phyloP scores from a whole-genome alignment of 2,329 filamentous ascomycete species.

The Aureobasidium sp. region DNA sequence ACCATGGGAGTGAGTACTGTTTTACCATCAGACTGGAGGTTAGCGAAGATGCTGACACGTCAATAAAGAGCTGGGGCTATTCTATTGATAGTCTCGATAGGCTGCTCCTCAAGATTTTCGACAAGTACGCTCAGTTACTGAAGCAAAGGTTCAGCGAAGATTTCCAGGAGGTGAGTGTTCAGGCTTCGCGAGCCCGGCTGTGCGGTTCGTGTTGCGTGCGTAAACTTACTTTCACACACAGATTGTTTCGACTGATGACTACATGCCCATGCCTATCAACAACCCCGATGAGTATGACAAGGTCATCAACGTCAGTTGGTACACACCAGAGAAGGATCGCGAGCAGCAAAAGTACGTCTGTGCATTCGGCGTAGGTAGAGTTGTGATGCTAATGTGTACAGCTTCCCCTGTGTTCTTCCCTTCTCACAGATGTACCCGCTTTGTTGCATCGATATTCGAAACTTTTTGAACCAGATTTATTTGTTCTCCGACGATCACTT shows the following conservation, averaged over 20 bases:
- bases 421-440: conserved; percentile 99
- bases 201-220: not conserved
- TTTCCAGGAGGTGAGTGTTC: conserved; percentile 66
- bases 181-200: not conserved
- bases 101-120: conserved; percentile 80
- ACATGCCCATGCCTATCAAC: conserved; percentile 98
- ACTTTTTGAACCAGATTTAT: conserved; percentile 97
- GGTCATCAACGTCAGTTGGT: conserved; percentile 94
- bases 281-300: conserved; percentile 88
- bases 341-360: conserved; percentile 62
- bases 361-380: not conserved
- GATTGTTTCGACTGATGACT: conserved; percentile 85
- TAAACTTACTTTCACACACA: conserved; percentile 17
- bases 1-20: conserved; percentile 73
- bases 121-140: conserved; percentile 85
- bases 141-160: conserved; percentile 90
- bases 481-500: conserved; percentile 97
- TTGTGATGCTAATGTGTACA: conserved; percentile 17
- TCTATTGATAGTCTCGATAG: conserved; percentile 72
- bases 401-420: conserved; percentile 88
- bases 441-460: conserved; percentile 95
- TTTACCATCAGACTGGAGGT: not conserved
- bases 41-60: conserved; percentile 10
- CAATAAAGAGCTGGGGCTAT: conserved; percentile 74
- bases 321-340: conserved; percentile 68